phyloP scores from a whole-genome alignment of 306 rosid species.

The Purshia tridentata region DNA sequence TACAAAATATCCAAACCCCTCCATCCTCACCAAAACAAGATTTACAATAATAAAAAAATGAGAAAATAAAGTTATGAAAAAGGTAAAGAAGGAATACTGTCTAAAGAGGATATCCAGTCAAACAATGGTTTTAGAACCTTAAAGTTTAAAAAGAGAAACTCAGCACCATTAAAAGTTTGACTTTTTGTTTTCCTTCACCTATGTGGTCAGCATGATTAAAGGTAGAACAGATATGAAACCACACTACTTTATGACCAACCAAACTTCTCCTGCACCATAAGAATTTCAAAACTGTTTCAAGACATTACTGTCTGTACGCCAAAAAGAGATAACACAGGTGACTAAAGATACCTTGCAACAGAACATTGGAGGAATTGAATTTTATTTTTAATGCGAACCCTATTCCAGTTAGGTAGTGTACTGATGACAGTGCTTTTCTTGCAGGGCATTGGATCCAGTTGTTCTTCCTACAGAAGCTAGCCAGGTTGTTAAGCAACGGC shows the following conservation, averaged over 20 bases:
- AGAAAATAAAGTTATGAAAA: background rate
- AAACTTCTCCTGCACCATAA: background rate
- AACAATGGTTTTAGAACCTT: background rate
- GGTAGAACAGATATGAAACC: background rate
- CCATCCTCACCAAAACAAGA: background rate
- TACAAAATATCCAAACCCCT: background rate
- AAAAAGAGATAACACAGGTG: background rate
- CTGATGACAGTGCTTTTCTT: conserved; percentile 26
- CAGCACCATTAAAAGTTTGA: background rate
- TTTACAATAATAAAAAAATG: background rate
- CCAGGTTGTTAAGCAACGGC: conserved; percentile 77
- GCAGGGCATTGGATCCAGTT: conserved; percentile 79
- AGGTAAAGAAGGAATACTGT: background rate
- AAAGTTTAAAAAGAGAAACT: background rate
- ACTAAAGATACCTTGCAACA: background rate
- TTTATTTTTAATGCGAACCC: background rate
- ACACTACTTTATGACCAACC: background rate
- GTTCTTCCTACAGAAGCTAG: conserved; percentile 68
- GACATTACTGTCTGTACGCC: background rate
- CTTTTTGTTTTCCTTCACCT: background rate
- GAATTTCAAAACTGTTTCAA: background rate
- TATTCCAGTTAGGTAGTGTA: conserved; percentile 1
- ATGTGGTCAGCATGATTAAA: background rate
- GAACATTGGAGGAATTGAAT: background rate
- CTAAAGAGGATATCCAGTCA: background rate